Conservation (phyloP, 2,329 filamentous ascomycete genomes). For the Cordyceps militaris region DNA sequence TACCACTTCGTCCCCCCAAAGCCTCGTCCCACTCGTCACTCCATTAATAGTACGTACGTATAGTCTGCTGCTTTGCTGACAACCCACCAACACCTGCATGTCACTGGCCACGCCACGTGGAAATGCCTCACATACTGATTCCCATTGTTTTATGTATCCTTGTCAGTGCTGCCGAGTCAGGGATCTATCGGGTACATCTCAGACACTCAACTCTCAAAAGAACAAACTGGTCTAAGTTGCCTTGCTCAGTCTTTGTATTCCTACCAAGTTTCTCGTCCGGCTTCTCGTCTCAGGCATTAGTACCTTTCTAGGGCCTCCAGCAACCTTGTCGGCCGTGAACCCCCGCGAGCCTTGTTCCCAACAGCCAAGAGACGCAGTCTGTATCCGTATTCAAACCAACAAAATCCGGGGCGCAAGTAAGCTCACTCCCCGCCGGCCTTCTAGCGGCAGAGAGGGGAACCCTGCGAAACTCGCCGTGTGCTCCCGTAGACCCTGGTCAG, state of each 20-base stretch:
- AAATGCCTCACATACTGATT: background rate
- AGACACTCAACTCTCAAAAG: too few species aligned
- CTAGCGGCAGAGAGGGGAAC: background rate
- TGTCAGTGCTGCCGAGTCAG: too few species aligned
- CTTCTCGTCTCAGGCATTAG: background rate
- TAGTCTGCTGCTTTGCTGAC: background rate
- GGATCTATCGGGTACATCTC: too few species aligned
- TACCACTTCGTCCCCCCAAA: background rate
- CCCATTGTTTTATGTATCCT: background rate
- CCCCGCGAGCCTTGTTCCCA: conserved; percentile 3
- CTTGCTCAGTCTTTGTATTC: background rate
- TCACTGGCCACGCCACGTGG: background rate
- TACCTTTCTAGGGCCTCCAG: background rate
- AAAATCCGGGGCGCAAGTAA: conserved; percentile 5
- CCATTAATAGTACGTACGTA: too few species aligned
- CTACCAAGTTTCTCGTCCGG: too few species aligned
- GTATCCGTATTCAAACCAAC: background rate
- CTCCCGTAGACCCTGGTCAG: background rate
- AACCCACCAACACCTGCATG: background rate
- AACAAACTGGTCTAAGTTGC: too few species aligned
- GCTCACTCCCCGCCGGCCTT: background rate
- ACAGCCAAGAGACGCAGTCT: background rate
- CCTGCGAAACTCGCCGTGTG: background rate
- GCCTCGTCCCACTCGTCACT: background rate
- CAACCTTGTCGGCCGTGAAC: background rate